A percentile compares a stretch with the other conserved stretches of the same genome.
These are phyloP conservation scores for Leccinum huronense DNA, from an alignment of 1,284 basidiomycete species.

Conservation along the genomic window DNA sequence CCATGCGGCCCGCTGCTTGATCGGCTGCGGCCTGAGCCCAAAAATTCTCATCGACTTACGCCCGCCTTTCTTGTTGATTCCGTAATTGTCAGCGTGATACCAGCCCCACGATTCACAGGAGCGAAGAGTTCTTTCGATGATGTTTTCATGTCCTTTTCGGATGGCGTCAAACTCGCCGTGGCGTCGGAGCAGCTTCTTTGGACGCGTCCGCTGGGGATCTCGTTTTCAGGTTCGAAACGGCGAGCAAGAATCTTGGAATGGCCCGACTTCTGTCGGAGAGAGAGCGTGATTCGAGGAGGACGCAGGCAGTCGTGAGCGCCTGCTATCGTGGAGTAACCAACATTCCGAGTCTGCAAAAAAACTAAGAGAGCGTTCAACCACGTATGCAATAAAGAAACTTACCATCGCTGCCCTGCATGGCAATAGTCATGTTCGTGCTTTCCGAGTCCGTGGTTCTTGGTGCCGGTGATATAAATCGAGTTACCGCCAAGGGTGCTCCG, in stretches of 20 bases:
- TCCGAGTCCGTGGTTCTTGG: too few species aligned
- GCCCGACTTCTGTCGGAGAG: slow-evolving; percentile 57
- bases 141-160: slow-evolving; percentile 67
- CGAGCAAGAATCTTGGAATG: slow-evolving; percentile 67
- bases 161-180: slow-evolving; percentile 57
- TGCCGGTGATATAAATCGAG: too few species aligned
- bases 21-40: slow-evolving; percentile 92
- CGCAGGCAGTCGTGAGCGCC: not conserved
- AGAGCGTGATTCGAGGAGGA: slow-evolving; percentile 31
- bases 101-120: slow-evolving; percentile 60
- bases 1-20: slow-evolving; percentile 59
- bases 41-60: slow-evolving; percentile 85
- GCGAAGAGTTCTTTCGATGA: slow-evolving; percentile 81
- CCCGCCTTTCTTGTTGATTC: slow-evolving; percentile 43
- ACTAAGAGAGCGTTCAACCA: too few species aligned
- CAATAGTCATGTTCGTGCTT: too few species aligned
- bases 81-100: slow-evolving; percentile 63
- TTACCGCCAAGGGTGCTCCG: too few species aligned
- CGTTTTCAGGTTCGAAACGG: slow-evolving; percentile 64
- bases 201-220: slow-evolving; percentile 54
- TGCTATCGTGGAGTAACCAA: too few species aligned
- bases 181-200: slow-evolving; percentile 50
- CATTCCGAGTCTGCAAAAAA: too few species aligned
- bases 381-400: too few species aligned
- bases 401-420: too few species aligned